These are phyloP conservation scores for Ustanciosporium gigantosporum DNA, from an alignment of 1,284 basidiomycete species.

Conservation along the genomic window DNA sequence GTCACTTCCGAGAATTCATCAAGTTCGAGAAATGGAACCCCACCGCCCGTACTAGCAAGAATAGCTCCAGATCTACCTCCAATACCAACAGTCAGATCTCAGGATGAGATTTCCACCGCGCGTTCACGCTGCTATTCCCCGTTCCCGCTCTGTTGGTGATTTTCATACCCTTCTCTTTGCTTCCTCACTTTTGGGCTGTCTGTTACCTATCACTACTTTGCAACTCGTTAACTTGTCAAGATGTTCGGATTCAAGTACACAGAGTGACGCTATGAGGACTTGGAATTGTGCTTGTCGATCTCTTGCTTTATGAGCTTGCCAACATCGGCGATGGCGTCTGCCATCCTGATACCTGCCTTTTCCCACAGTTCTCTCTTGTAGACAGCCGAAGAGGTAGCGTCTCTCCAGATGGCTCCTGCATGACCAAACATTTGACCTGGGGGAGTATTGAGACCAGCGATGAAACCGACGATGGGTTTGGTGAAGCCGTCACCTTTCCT, in stretches of 20 bases:
- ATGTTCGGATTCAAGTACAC: too few species aligned
- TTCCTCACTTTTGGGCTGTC: not conserved
- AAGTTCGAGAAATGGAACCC: constrained; percentile 50
- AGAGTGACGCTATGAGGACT: too few species aligned
- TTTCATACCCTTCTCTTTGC: too few species aligned
- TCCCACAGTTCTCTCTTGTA: constrained; percentile 38
- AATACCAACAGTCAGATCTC: constrained; percentile 14
- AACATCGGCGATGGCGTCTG: constrained; percentile 34
- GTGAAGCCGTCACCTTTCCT: constrained; percentile 7
- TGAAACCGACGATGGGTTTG: constrained; percentile 50
- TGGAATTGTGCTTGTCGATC: too few species aligned
- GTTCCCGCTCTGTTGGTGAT: too few species aligned
- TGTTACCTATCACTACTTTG: not conserved
- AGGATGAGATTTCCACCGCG: too few species aligned
- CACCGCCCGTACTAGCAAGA: constrained; percentile 21
- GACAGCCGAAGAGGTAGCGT: constrained; percentile 24
- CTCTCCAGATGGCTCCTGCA: constrained; percentile 48
- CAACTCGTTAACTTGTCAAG: too few species aligned
- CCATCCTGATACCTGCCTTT: constrained; percentile 33
- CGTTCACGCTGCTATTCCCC: too few species aligned
- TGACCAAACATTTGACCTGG: constrained; percentile 49
- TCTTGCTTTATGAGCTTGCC: constrained; percentile 26
- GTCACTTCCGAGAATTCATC: constrained; percentile 50
- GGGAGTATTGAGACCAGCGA: constrained; percentile 40
- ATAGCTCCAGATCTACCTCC: constrained; percentile 2